Evolutionary conservation across 352 stramenopile genomes (phyloP).

Genomic region (Globisporangium spinosum): DNA sequence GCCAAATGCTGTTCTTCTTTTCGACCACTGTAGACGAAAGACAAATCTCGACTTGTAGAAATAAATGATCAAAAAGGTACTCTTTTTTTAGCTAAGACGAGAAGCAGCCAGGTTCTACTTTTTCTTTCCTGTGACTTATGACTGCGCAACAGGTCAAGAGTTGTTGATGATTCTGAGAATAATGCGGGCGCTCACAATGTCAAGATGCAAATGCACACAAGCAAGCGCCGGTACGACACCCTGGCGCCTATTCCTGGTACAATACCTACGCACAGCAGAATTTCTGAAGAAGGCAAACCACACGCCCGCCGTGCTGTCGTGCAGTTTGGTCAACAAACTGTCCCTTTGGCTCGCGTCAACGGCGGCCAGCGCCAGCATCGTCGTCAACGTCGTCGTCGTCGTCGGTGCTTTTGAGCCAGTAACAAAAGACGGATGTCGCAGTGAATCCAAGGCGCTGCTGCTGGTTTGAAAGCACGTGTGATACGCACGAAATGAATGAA

Average conservation of each 20-base stretch:
- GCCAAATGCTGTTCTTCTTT: background rate
- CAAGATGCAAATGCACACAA: background rate
- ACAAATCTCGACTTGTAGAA: background rate
- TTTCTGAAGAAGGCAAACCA: background rate
- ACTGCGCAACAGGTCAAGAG: background rate
- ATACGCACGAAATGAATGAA: background rate
- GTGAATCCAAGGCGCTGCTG: background rate
- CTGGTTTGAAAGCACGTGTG: background rate
- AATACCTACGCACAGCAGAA: background rate
- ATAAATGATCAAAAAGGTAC: background rate
- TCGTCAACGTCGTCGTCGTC: background rate
- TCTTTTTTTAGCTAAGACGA: background rate
- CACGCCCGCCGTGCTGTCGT: background rate
- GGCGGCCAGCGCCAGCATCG: background rate
- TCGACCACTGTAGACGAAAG: background rate
- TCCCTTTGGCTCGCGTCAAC: background rate
- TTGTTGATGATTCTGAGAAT: constrained; percentile 1
- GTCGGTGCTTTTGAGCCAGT: background rate
- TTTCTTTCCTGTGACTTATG: background rate
- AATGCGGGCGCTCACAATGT: background rate
- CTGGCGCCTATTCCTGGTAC: too few species aligned
- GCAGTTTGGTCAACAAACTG: background rate
- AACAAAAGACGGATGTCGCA: background rate
- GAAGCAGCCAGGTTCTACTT: background rate
- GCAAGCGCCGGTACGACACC: background rate